Conservation (phyloP, 306 rosid genomes). For the Amphicarpaea edgeworthii region DNA sequence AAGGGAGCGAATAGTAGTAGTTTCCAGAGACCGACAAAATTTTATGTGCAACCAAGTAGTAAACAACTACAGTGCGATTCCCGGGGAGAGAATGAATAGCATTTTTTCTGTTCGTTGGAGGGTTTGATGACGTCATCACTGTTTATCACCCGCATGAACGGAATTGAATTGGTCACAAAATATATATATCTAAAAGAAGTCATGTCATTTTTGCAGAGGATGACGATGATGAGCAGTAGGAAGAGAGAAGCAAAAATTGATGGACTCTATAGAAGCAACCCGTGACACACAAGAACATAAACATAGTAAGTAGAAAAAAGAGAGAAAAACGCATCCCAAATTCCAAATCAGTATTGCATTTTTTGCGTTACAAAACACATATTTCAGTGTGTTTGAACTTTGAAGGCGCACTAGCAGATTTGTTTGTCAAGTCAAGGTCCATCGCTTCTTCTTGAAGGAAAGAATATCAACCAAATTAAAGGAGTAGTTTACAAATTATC, state of each 20-base stretch:
- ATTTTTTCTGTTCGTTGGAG: neutral
- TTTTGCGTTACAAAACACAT: neutral
- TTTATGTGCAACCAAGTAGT: slow-evolving; percentile 13
- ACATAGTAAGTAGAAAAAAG: too few species aligned
- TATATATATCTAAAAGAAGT: neutral
- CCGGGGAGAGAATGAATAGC: neutral
- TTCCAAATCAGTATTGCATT: neutral
- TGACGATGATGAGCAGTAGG: neutral
- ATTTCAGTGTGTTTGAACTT: slow-evolving; percentile 42
- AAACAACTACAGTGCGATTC: slow-evolving; percentile 13
- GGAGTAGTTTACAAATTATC: slow-evolving; percentile 45
- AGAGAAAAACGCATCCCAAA: neutral
- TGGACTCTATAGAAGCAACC: neutral
- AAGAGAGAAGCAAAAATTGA: neutral
- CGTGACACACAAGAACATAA: too few species aligned
- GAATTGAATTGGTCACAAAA: neutral
- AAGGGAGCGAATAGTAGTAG: neutral
- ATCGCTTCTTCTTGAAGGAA: slow-evolving; percentile 46
- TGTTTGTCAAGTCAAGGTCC: slow-evolving; percentile 46
- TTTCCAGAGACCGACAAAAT: neutral
- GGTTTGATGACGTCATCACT: neutral
- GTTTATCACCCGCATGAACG: neutral
- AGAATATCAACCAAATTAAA: slow-evolving; percentile 45
- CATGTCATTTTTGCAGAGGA: neutral
- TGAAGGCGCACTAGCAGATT: slow-evolving; percentile 33